Evolutionary conservation across 345 rosid species (phyloP), one percentile per base, ranked within the genome.

Genomic region (Aegle marmelos): DNA sequence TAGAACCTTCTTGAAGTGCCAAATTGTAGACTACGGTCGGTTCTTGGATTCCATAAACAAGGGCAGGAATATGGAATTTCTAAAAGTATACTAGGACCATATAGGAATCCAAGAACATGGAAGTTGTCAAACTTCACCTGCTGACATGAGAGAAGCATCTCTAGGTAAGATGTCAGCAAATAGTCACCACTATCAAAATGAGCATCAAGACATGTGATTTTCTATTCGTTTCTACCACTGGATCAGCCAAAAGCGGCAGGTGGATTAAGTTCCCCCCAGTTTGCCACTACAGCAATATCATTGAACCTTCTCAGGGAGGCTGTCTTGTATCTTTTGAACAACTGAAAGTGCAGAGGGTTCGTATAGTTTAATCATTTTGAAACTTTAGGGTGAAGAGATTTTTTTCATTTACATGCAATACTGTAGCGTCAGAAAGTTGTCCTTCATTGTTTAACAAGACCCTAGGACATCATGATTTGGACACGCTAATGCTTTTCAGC

Each of bases 401-500:
- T 78, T 78, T 62, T 57, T 67, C 27, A 65, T 9, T 65, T 84
- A 64, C n/a, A 25, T 36, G 41, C 28, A 45, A 28, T 54, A 62
- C 9, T 72, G 25, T 4, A 71, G n/a, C 59, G 2, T 5, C 10
- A 58, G 56, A 77, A 68, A 68, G 75, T 76, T 60, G 54, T 61
- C 71, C 25, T 66, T 17, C 33, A 53, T 74, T 68, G 77, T 81
- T 70, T 72, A 68, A 62, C 27, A 57, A 13, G 41, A 57, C 54
- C 69, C 68, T 74, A 76, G 76, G 77, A 80, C 86, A 83, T 73
- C 78, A 84, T 83, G 36, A 85, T 85, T 79, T 60, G 48, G 68
- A 82, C 84, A 77, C 66, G 45, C 36, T 54, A 33, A 74, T 83
- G 77, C 86, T 82, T 85, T 82, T 85, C 84, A 79, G 85, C 81